These are phyloP conservation scores for Microstroma glucosiphilum DNA, from an alignment of 1,284 basidiomycete genomes.

Conservation along the genomic window DNA sequence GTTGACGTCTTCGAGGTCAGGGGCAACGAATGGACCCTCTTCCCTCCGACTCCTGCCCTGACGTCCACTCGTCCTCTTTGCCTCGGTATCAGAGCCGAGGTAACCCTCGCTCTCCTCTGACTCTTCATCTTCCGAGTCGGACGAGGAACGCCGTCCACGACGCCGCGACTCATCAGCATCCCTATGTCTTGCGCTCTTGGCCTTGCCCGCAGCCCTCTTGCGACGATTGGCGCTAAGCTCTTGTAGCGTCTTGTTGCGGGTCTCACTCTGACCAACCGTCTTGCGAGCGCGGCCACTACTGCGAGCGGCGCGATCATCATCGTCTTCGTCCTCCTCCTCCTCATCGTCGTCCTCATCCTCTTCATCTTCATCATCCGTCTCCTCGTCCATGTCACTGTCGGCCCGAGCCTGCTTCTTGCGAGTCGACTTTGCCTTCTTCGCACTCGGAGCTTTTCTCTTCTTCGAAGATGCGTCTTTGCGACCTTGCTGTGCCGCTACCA, in stretches of 20 bases:
- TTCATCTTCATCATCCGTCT: not conserved
- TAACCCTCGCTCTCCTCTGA: not conserved
- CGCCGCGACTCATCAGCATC: not conserved
- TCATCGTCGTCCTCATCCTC: slow-evolving; percentile 2
- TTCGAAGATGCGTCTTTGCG: not conserved
- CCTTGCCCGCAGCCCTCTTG: slow-evolving; percentile 1
- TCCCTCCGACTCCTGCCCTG: not conserved
- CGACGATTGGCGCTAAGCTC: slow-evolving; percentile 3
- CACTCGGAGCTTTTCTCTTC: not conserved
- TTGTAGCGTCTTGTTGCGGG: slow-evolving; percentile 2
- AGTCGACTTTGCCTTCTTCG: not conserved
- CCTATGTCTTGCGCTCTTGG: not conserved
- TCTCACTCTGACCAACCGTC: slow-evolving; percentile 1
- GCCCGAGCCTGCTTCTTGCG: not conserved
- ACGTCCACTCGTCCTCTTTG: not conserved
- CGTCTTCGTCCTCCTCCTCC: slow-evolving; percentile 2
- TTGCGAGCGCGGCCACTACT: not conserved
- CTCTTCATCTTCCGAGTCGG: slow-evolving; percentile 2
- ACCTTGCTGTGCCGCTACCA: slow-evolving; percentile 6
- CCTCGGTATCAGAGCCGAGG: not conserved
- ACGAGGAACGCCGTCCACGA: not conserved
- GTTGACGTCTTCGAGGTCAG: slow-evolving; percentile 7
- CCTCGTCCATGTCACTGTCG: slow-evolving; percentile 8
- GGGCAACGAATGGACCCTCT: not conserved
- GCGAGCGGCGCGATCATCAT: not conserved